These are phyloP conservation scores for Durotheca rogersii DNA, from an alignment of 495 filamentous ascomycete genomes.

Conservation along the genomic window DNA sequence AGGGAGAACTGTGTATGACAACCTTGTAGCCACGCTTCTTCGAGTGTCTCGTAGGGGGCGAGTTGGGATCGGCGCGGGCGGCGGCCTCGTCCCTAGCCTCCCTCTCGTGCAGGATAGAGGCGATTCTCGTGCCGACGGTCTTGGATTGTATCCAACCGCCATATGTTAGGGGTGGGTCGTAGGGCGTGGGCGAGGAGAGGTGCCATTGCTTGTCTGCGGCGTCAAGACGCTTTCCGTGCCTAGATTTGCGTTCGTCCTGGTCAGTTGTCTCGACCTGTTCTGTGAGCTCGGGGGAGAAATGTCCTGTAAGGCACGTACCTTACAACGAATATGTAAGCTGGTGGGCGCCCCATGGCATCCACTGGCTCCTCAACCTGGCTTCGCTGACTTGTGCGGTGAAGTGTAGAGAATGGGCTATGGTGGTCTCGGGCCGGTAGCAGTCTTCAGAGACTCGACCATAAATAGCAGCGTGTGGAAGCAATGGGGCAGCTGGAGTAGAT, in stretches of 20 bases:
- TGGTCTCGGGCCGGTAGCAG: too few relatives aligned
- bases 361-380: conserved; percentile 6
- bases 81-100: conserved; percentile 42
- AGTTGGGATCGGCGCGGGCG: conserved; percentile 15
- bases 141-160: conserved; percentile 88
- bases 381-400: background rate
- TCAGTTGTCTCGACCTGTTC: conserved; percentile 17
- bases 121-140: conserved; percentile 76
- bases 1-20: conserved; percentile 89
- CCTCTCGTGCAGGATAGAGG: conserved; percentile 62
- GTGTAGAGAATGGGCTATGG: background rate
- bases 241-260: conserved; percentile 33
- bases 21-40: conserved; percentile 68
- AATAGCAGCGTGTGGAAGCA: too few relatives aligned
- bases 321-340: conserved; percentile 69
- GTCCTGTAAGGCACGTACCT: conserved; percentile 55
- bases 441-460: too few relatives aligned
- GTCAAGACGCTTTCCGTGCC: conserved; percentile 91
- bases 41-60: conserved; percentile 20
- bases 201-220: conserved; percentile 94
- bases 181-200: conserved; percentile 88
- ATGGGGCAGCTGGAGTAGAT: too few relatives aligned
- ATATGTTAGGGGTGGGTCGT: conserved; percentile 94
- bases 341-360: conserved; percentile 47
- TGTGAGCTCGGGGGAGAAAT: background rate